These are phyloP conservation scores for Dunaliella primolecta DNA, from an alignment of 139 green algal species.

Conservation along the genomic window DNA sequence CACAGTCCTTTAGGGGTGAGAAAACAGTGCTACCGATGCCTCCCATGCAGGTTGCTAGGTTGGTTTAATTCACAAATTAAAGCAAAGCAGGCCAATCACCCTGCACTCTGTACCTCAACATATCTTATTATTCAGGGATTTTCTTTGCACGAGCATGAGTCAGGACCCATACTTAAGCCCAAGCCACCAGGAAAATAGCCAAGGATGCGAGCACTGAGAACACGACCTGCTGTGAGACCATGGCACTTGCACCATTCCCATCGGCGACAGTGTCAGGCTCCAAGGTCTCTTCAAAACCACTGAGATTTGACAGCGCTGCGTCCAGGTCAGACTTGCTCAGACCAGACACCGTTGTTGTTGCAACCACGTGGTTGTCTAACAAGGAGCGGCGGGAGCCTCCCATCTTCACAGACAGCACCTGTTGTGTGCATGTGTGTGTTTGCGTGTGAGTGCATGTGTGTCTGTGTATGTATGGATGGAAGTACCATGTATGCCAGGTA, in stretches of 20 bases:
- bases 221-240: not conserved
- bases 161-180: not conserved
- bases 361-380: not conserved
- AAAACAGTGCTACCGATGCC: no score
- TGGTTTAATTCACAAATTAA: no score
- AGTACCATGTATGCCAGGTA: no score
- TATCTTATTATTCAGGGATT: no score
- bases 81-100: no score
- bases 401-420: not conserved
- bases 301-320: not conserved
- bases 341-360: not conserved
- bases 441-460: no score
- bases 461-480: no score
- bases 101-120: no score
- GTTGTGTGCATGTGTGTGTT: no score
- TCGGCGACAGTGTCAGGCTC: not conserved
- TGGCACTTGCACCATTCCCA: not conserved
- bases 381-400: not conserved
- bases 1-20: no score
- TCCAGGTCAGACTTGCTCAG: not conserved
- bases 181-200: not conserved
- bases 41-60: no score
- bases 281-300: not conserved
- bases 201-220: not conserved
- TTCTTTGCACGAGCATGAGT: no score